Evolutionary conservation across 2,329 filamentous ascomycete genomes (phyloP).

Genomic region (Pseudogymnoascus sp.): DNA sequence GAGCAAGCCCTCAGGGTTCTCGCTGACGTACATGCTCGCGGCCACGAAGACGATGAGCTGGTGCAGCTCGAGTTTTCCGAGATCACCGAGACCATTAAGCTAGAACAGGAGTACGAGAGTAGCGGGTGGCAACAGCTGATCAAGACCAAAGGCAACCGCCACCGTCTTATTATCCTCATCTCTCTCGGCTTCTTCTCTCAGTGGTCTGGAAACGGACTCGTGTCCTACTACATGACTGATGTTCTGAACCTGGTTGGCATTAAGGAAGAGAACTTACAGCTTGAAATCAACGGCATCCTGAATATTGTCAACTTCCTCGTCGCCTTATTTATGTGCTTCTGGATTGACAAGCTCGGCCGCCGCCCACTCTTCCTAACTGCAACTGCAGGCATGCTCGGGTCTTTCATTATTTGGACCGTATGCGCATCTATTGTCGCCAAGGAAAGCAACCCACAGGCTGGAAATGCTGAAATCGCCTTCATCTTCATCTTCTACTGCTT

Average conservation of each 20-base stretch:
- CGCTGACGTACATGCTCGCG: constrained; percentile 38
- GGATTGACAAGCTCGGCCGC: constrained; percentile 27
- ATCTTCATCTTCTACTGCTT: constrained; percentile 45
- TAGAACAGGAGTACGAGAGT: constrained; percentile 39
- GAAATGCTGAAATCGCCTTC: constrained; percentile 33
- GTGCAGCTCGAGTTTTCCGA: constrained; percentile 36
- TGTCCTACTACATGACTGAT: constrained; percentile 34
- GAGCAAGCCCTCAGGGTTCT: constrained; percentile 42
- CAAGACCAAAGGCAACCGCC: constrained; percentile 46
- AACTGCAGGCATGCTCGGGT: constrained; percentile 21
- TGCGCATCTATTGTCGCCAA: constrained; percentile 27
- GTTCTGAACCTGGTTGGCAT: constrained; percentile 32
- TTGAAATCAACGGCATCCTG: constrained; percentile 24
- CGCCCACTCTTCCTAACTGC: constrained; percentile 22
- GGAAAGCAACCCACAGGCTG: constrained; percentile 17
- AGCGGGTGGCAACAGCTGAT: constrained; percentile 41
- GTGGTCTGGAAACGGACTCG: constrained; percentile 47
- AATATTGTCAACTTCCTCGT: constrained; percentile 24
- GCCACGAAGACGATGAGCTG: constrained; percentile 32
- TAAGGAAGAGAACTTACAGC: constrained; percentile 26
- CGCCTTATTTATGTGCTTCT: constrained; percentile 24
- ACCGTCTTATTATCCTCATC: constrained; percentile 46
- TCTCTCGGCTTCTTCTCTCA: constrained; percentile 49
- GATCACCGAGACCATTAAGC: constrained; percentile 36
- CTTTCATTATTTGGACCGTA: constrained; percentile 24